A percentile compares a stretch with the other conserved stretches of the same genome.
phyloP scores from a whole-genome alignment of 257 asterid species.

The Anisodus acutangulus region DNA sequence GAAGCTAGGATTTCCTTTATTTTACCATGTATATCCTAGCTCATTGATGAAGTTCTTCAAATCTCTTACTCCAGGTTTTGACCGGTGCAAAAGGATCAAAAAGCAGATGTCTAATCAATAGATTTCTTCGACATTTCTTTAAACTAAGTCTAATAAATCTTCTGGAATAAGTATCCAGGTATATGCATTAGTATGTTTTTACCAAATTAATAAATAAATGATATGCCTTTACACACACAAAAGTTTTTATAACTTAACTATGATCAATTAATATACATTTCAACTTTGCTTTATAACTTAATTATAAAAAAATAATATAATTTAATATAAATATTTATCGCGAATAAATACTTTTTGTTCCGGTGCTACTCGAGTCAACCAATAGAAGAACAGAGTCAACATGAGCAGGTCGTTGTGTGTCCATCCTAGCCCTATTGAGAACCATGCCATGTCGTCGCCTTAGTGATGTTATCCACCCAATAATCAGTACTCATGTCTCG shows the following conservation, averaged over 20 bases:
- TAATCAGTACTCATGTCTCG: neutral
- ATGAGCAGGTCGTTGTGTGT: neutral
- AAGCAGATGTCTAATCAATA: too few relatives aligned
- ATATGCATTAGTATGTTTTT: too few relatives aligned
- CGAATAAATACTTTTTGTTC: neutral
- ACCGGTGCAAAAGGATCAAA: too few relatives aligned
- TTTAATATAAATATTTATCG: neutral
- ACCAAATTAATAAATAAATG: neutral
- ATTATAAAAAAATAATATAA: neutral
- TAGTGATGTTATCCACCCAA: neutral
- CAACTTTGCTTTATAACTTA: neutral
- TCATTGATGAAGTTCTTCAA: too few relatives aligned
- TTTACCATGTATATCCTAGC: too few relatives aligned
- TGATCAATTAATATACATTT: neutral
- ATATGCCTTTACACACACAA: too few relatives aligned
- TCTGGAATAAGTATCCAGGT: too few relatives aligned
- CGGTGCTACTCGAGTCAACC: neutral
- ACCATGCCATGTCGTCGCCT: neutral
- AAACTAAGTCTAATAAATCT: too few relatives aligned
- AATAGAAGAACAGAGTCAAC: neutral
- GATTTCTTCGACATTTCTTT: too few relatives aligned
- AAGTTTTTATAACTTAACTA: too few relatives aligned
- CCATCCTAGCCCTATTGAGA: neutral
- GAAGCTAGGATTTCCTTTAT: too few relatives aligned
- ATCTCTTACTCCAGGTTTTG: too few relatives aligned